A percentile compares a stretch with the other conserved stretches of the same genome.
Evolutionary conservation across 2,329 filamentous ascomycete genomes (phyloP).

Genomic region (Diaporthe longicolla): DNA sequence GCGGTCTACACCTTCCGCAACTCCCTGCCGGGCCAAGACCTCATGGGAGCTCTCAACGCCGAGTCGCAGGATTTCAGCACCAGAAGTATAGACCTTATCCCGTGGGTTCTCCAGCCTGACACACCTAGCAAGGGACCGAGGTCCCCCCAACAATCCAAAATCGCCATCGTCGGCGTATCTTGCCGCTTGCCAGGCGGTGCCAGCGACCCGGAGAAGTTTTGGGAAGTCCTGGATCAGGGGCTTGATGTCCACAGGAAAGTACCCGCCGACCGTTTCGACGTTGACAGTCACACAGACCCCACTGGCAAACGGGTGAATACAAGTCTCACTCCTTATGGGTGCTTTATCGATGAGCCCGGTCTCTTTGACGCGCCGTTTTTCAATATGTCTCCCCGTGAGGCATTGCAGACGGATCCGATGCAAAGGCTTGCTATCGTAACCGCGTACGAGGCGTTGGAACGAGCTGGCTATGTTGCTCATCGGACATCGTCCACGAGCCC

Average conservation of each 20-base stretch:
- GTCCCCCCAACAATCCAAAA: background rate
- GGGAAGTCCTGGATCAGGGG: slow-evolving; percentile 40
- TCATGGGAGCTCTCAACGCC: no score
- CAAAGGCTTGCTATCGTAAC: slow-evolving; percentile 25
- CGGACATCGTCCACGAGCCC: slow-evolving; percentile 40
- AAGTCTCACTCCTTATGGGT: no score
- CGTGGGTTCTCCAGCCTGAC: background rate
- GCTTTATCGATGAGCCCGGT: no score
- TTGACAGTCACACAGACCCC: no score
- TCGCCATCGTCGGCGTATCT: slow-evolving; percentile 7
- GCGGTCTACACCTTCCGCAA: no score
- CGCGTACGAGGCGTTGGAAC: slow-evolving; percentile 36
- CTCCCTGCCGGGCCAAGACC: no score
- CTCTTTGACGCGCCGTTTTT: slow-evolving; percentile 41
- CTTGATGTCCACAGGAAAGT: slow-evolving; percentile 46
- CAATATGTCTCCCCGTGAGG: slow-evolving; percentile 36
- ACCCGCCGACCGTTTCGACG: slow-evolving; percentile 4
- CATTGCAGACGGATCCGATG: slow-evolving; percentile 32
- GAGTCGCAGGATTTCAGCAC: background rate
- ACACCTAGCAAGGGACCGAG: background rate
- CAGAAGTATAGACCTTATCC: no score
- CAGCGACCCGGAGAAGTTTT: background rate
- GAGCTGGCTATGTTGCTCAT: slow-evolving; percentile 61
- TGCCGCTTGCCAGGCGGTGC: slow-evolving; percentile 2
- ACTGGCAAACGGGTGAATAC: no score